Conservation (phyloP, 1,139 yeast genomes). For the Suhomyces terraborum region DNA sequence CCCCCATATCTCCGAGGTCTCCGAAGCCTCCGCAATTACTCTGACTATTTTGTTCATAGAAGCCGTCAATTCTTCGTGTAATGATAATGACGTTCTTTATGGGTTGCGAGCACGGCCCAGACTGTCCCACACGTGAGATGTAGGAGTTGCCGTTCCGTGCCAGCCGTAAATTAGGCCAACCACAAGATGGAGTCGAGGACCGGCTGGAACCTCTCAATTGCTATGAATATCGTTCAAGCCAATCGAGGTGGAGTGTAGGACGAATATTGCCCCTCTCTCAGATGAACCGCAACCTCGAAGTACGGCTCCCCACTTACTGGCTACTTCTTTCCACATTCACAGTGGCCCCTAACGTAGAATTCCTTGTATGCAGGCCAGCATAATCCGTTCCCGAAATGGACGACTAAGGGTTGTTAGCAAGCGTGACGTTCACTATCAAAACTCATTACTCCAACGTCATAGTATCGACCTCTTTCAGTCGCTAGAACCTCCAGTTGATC, state of each 20-base stretch:
- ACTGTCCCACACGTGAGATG: constrained; percentile 5
- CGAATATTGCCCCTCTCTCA: no score
- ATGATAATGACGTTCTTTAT: constrained; percentile 1
- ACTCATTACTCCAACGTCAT: constrained; percentile 7
- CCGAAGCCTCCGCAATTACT: not conserved
- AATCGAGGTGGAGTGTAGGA: no score
- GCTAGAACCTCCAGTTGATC: not conserved
- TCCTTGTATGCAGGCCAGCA: constrained; percentile 8
- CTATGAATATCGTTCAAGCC: no score
- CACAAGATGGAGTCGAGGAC: not conserved
- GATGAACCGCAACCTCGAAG: not conserved
- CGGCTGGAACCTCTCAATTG: not conserved
- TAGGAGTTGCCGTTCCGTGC: constrained; percentile 7
- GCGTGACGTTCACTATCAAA: constrained; percentile 11
- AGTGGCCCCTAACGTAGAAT: constrained; percentile 12
- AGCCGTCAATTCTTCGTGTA: constrained; percentile 1
- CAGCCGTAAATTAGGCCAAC: constrained; percentile 3
- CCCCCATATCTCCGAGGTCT: not conserved
- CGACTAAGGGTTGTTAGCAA: constrained; percentile 14
- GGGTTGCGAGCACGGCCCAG: constrained; percentile 1
- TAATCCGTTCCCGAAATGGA: constrained; percentile 13
- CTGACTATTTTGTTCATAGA: not conserved
- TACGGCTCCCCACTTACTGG: not conserved
- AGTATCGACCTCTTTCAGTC: not conserved
- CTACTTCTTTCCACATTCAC: not conserved